Base-by-base conservation (phyloP, 2,329 filamentous ascomycete species). In the Cyclaneusma minus region DNA sequence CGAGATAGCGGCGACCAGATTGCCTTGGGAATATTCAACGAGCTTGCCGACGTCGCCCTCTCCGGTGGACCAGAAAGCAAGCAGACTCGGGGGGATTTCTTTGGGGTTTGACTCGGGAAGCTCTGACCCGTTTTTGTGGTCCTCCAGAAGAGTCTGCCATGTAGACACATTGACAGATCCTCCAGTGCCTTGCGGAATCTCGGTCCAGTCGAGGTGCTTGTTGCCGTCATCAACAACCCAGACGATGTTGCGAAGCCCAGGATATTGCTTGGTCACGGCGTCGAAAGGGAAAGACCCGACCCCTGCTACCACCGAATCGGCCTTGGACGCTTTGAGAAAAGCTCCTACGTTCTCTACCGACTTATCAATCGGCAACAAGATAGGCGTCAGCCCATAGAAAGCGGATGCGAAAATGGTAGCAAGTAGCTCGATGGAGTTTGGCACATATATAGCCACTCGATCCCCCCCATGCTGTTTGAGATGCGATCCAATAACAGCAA, bases 151-250 rank as follows among this genome's bases (percentile, higher is more conserved):
- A 32, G 94, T 81, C 43, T 92, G 81, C 85, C 87, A 98, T 9
- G 87, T 89, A n/a, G 74, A 68, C 10, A 94, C 79, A 29, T 79
- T 79, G 33, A 92, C 62, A 34, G 64, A 72, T 30, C 76, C 68
- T 10, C 76, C 76, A 30, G 76, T 74, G 27, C 79, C 77, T 43
- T 77, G 68, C 7, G 85, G 84, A 3, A 85, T 69, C 46, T 87
- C 81, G 40, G 82, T 85, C 85, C 87, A 98, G 52, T 93, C 85
- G 64, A 98, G 78, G 47, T 95, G 87, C 40, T 72, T 70, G 56
- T 75, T 94, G 21, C 83, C 83, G 44, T 83, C 69, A 42, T 94
- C 87, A 4, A 91, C 83, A 8, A 94, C 85, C 82, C 85, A 95
- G 40, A 94, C 68, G 16, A 93, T 63, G 39, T 84, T 71, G 34